Evolutionary conservation across 108 stramenopile genomes (phyloP), one percentile per base, ranked within the genome.

Genomic region (Ochromonas danica): DNA sequence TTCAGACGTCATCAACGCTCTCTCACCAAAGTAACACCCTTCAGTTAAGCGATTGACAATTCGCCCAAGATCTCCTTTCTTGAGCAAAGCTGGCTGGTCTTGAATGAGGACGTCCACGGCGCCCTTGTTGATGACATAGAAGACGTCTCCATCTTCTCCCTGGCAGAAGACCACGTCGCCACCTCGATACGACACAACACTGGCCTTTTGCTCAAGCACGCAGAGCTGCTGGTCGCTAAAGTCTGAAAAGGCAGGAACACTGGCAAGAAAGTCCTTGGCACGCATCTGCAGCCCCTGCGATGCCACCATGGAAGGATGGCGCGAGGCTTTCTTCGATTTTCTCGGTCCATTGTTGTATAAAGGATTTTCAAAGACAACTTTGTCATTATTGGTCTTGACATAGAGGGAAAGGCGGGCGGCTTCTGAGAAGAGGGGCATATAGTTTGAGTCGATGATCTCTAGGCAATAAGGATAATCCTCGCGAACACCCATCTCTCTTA

Each of bases 21-120:
- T 38, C 51, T 75, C 72, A 10, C 72, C 72, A 25, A 75, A 75
- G 38, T 75, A 75, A 36, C 72, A 75, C 40, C 72, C 72, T 75
- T 75, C 72, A 57, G 72, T 75, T 41, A 75, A 41, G 3, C 31
- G 14, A 41, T 75, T 75, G 28, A 75, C 72, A 14, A 75, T 60
- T 57, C 31, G 14, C 38, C 72, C 72, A 27, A 42, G 25, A 33
- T 75, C 72, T 3, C 40, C 36, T 10, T 33, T 27, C 45, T 33
- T 41, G 10, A 75, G 22, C 14, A 36, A 6, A 31, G 31, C 28
- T 38, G 17, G 3, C 14, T 75, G 3, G 30, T 75, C 72, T 60
- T 75, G 72, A 42, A 75, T 75, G 17, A 75, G 45, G 6, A 75
- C 51, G 38, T 75, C 72, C 10, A 75, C 72, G 3, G 31, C n/a